Evolutionary conservation across 345 rosid genomes (phyloP), one percentile per base, ranked within the genome.

Genomic region (Pistacia vera): DNA sequence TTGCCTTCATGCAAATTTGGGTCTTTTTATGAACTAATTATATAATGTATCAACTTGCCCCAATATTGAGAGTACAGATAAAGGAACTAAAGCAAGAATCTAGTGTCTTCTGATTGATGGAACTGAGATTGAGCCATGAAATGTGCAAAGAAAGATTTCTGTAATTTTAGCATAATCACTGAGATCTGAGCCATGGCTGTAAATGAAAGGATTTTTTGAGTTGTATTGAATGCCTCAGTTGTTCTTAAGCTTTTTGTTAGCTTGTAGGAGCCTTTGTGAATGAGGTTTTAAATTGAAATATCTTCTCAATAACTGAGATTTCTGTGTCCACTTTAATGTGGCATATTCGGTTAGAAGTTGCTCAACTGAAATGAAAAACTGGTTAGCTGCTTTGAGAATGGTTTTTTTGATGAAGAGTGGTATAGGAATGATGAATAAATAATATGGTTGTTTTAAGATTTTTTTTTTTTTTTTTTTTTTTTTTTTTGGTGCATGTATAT

Each of bases 1-100:
- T 12, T 22, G 6, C 52, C 36, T n/a, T 54, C 4, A 36, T 65
- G 22, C 18, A 17, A 55, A 72, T 14, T 16, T 14, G 11, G 41
- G 11, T 54, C 51, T 35, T 33, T 33, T 20, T 35, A 28, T 33
- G 55, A 46, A 22, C 22, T 41, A 71, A 30, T 60, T 25, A 16
- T 60, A 6, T 70, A 13, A 54, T 46, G 62, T 49, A 11, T 70
- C 20, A 36, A 70, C 60, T 55, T 12, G 33, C 18, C 46, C 75
- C 20, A 25, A 46, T 63, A 8, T 60, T 61, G 58, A 46, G 56
- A 9, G 48, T 36, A 48, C 17, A 2, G 17, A 48, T 38, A 46
- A 48, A 61, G 67, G 28, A 60, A 63, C 48, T 61, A 38, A 58
- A 58, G 11, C 44, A 71, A 41, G 66, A 59, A 59, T 54, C 74